Percentiles rank a stretch among this genome's conserved stretches.
phyloP scores from a whole-genome alignment of 2,329 filamentous ascomycete species.

The Diplodia seriata region DNA sequence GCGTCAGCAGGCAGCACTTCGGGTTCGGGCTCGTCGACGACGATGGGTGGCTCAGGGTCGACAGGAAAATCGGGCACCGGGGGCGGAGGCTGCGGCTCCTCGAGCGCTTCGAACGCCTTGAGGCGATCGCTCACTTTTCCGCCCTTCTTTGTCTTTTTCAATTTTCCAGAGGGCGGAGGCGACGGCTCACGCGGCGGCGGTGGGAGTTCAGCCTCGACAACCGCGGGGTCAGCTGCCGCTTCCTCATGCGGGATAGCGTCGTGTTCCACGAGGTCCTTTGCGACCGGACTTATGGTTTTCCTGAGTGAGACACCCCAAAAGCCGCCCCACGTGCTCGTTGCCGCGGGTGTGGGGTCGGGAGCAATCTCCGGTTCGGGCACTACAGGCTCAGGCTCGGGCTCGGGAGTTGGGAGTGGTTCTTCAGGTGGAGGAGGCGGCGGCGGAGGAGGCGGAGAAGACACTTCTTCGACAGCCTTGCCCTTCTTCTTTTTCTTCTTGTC shows the following conservation, averaged over 20 bases:
- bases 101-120: conserved; percentile 30
- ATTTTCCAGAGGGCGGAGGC: conserved; percentile 28
- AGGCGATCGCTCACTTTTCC: conserved; percentile 27
- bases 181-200: conserved; percentile 17
- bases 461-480: conserved; percentile 50
- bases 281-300: conserved; percentile 50
- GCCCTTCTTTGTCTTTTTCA: conserved; percentile 40
- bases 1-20: conserved; percentile 26
- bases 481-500: conserved; percentile 59
- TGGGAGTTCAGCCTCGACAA: conserved; percentile 37
- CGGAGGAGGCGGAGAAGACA: conserved; percentile 34
- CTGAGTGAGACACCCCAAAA: conserved; percentile 56
- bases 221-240: conserved; percentile 31
- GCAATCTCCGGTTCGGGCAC: conserved; percentile 42
- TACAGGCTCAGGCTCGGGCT: conserved; percentile 33
- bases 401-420: conserved; percentile 42
- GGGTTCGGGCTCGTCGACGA: conserved; percentile 15
- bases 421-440: conserved; percentile 7
- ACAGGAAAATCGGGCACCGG: conserved; percentile 41
- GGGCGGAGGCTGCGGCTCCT: conserved; percentile 25
- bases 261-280: conserved; percentile 22
- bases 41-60: conserved; percentile 37
- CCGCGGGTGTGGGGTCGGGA: conserved; percentile 35
- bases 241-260: conserved; percentile 32
- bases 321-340: conserved; percentile 44